phyloP scores from a whole-genome alignment of 768 basidiomycete genomes.

The Phaeotremella skinneri region DNA sequence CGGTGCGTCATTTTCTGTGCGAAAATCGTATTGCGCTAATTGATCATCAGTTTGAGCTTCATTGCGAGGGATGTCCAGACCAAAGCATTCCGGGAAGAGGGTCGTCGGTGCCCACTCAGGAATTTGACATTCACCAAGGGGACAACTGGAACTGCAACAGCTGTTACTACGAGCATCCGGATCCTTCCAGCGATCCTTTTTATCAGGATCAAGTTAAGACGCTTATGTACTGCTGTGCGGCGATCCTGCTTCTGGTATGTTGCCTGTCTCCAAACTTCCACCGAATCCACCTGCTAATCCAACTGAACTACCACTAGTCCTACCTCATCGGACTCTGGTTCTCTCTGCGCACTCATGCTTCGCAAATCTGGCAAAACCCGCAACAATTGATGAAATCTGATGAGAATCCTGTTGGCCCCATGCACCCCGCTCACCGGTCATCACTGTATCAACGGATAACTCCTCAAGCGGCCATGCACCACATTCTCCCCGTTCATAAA shows the following conservation, averaged over 20 bases:
- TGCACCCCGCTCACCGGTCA: slow-evolving; percentile 49
- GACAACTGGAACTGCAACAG: slow-evolving; percentile 75
- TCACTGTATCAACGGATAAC: slow-evolving; percentile 49
- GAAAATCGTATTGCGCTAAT: neutral
- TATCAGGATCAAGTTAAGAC: slow-evolving; percentile 92
- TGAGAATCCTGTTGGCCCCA: slow-evolving; percentile 35
- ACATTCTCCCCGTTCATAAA: slow-evolving; percentile 45
- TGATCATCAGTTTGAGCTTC: slow-evolving; percentile 37
- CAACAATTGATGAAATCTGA: slow-evolving; percentile 55
- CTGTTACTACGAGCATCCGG: slow-evolving; percentile 92
- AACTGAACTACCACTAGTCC: slow-evolving; percentile 59
- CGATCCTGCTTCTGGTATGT: slow-evolving; percentile 82
- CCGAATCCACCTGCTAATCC: neutral
- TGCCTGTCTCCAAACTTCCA: neutral
- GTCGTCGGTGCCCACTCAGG: neutral
- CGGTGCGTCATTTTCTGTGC: slow-evolving; percentile 61
- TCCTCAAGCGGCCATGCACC: slow-evolving; percentile 49
- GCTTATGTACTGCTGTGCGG: slow-evolving; percentile 95
- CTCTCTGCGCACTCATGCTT: slow-evolving; percentile 93
- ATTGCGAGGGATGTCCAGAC: slow-evolving; percentile 50
- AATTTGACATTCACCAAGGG: slow-evolving; percentile 3
- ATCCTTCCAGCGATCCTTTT: slow-evolving; percentile 90
- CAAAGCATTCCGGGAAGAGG: neutral
- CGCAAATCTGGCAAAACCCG: slow-evolving; percentile 99
- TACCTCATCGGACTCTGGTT: slow-evolving; percentile 98